Base-by-base conservation (phyloP, 768 basidiomycete species). In the Russula brevipes region DNA sequence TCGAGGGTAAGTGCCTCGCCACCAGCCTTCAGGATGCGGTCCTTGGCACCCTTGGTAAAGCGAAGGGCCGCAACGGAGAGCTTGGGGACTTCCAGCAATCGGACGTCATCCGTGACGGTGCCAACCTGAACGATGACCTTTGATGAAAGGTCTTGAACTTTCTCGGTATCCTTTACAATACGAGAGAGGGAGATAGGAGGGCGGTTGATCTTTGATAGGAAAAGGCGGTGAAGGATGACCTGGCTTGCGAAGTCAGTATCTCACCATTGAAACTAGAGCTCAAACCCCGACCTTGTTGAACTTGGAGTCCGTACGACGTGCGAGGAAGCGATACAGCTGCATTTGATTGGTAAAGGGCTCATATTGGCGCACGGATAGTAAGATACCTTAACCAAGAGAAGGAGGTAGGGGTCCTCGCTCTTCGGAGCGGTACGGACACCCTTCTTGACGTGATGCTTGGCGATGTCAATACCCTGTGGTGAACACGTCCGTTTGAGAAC, bases 321-420 rank as follows among this genome's bases (percentile, higher is more conserved):
- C 95, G 67, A 99, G 81, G 86, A 99, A 99, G 72, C 97, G 93
- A 82, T 99, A 99, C 68, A 98, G 86, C 96, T 99, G 71, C 7
- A 63, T 14, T 14, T 33, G 14, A 14, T 72, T 42, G 68, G 57
- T 60, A 57, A 60, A 35, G 19, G 19, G 19, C 6, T 47, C 60
- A 62, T 24, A 14, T 36, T 42, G 54, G 63, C 60, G 54, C 71
- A 49, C 33, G 30, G 41, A 33, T 59, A 59, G 57, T 49, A 46
- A 72, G 78, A 64, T 73, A 95, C 95, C 86, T 98, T 98, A 79
- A 98, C 97, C 66, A 99, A 87, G 72, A 98, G 85, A 72, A 97
- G 87, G 71, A 99, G 85, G 81, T 99, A 98, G 17, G 96, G 96
- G 79, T 99, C 97, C 89, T 98, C 93, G 77, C 93, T 96, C 83